Conservation (phyloP, 805 yeast species). For the Priceomyces castillae region DNA sequence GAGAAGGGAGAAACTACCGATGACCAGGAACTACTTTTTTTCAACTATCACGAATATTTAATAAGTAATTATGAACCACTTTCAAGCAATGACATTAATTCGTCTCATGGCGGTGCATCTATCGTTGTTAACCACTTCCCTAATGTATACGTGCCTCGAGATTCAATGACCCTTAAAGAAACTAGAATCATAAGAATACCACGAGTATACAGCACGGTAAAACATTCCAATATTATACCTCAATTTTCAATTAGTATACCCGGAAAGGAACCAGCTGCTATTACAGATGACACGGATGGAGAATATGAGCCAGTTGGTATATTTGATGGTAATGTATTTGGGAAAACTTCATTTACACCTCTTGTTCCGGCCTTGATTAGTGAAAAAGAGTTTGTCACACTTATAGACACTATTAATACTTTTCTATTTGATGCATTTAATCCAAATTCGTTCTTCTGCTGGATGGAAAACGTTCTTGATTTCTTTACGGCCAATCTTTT, state of each 20-base stretch:
- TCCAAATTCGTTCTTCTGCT: constrained; percentile 24
- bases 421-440: constrained; percentile 38
- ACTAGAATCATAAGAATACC: constrained; percentile 70
- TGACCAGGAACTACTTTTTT: constrained; percentile 34
- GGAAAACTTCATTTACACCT: constrained; percentile 52
- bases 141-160: constrained; percentile 42
- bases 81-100: too few species aligned
- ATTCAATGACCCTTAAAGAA: constrained; percentile 23
- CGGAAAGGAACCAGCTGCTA: constrained; percentile 64
- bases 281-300: constrained; percentile 15
- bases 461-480: constrained; percentile 41
- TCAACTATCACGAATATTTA: constrained; percentile 67
- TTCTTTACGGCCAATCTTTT: constrained; percentile 37
- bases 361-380: constrained; percentile 26
- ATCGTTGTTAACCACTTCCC: constrained; percentile 67
- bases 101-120: constrained; percentile 18
- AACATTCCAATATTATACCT: constrained; percentile 44
- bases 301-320: constrained; percentile 38
- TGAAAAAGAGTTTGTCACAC: constrained; percentile 35
- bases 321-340: constrained; percentile 45
- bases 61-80: constrained; percentile 27
- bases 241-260: constrained; percentile 55
- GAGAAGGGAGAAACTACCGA: constrained; percentile 1
- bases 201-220: constrained; percentile 37
- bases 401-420: constrained; percentile 46